Percentiles rank a stretch among this genome's conserved stretches.
These are phyloP conservation scores for Lyophyllum atratum DNA, from an alignment of 768 basidiomycete genomes.

Conservation along the genomic window DNA sequence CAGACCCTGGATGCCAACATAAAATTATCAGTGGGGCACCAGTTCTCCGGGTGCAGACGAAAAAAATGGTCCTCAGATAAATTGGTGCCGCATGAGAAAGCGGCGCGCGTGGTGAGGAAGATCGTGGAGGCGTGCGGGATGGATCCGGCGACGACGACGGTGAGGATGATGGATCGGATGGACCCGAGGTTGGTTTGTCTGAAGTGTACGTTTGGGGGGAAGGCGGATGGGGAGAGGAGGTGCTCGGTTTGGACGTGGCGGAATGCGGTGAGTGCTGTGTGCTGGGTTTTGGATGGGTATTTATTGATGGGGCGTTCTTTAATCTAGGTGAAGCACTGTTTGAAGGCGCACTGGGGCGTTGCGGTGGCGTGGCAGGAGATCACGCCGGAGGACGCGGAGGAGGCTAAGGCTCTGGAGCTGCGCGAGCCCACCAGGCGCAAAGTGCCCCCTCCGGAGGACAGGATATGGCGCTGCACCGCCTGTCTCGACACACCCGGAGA, in stretches of 20 bases:
- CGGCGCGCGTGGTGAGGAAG: conserved; percentile 27
- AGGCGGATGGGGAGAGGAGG: conserved; percentile 32
- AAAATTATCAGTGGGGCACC: conserved; percentile 11
- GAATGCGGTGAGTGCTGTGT: conserved; percentile 29
- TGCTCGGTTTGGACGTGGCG: conserved; percentile 33
- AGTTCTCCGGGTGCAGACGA: conserved; percentile 13
- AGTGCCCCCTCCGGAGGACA: conserved; percentile 6
- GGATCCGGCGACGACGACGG: conserved; percentile 23
- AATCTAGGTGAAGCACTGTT: conserved; percentile 31
- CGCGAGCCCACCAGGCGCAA: conserved; percentile 14
- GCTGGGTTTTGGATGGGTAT: too few relatives aligned
- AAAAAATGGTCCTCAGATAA: conserved; percentile 23
- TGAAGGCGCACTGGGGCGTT: conserved; percentile 31
- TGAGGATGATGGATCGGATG: conserved; percentile 26
- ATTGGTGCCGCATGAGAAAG: conserved; percentile 30
- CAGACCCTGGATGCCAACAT: conserved; percentile 7
- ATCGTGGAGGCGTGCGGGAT: conserved; percentile 33
- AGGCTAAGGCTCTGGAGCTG: conserved; percentile 22
- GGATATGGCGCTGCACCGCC: conserved; percentile 28
- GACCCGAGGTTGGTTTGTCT: conserved; percentile 36
- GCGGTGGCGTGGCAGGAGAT: conserved; percentile 30
- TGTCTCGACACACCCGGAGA: conserved; percentile 27
- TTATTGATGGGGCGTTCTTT: too few relatives aligned
- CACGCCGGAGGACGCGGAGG: conserved; percentile 21
- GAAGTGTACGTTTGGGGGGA: conserved; percentile 33